These are phyloP conservation scores for Eucalyptus paniculata DNA, from an alignment of 345 rosid genomes.

Conservation along the genomic window DNA sequence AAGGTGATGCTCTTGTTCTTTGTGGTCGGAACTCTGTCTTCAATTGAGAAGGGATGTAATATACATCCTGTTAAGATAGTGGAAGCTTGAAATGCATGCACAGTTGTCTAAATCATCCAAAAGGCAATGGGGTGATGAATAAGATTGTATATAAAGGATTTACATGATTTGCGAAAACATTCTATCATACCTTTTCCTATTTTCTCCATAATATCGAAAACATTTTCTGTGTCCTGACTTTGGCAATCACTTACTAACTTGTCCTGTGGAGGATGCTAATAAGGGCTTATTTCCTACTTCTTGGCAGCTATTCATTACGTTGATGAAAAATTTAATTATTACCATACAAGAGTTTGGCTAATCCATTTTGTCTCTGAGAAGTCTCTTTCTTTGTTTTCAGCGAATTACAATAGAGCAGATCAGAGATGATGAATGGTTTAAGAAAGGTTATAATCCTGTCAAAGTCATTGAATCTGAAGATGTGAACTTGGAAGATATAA, in stretches of 20 bases:
- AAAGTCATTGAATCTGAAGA: constrained; percentile 73
- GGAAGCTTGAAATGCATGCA: background rate
- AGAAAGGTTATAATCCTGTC: constrained; percentile 51
- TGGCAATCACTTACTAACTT: background rate
- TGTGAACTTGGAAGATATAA: constrained; percentile 86
- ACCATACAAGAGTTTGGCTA: background rate
- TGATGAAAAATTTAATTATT: background rate
- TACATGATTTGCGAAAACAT: background rate
- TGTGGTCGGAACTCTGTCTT: background rate
- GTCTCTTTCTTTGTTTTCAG: constrained; percentile 23
- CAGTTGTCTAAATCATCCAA: background rate
- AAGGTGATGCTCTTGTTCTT: background rate
- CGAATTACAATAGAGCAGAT: constrained; percentile 77
- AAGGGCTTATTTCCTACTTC: background rate
- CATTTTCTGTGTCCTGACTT: background rate
- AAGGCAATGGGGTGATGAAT: background rate
- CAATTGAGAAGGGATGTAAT: background rate
- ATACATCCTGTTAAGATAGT: background rate
- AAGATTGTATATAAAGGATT: background rate
- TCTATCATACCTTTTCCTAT: background rate
- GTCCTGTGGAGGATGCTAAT: background rate
- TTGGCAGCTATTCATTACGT: background rate
- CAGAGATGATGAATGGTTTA: constrained; percentile 76
- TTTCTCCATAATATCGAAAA: background rate
- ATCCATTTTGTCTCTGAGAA: background rate